Evolutionary conservation across 139 green algal genomes (phyloP).

Genomic region (Nannochloris sp.): DNA sequence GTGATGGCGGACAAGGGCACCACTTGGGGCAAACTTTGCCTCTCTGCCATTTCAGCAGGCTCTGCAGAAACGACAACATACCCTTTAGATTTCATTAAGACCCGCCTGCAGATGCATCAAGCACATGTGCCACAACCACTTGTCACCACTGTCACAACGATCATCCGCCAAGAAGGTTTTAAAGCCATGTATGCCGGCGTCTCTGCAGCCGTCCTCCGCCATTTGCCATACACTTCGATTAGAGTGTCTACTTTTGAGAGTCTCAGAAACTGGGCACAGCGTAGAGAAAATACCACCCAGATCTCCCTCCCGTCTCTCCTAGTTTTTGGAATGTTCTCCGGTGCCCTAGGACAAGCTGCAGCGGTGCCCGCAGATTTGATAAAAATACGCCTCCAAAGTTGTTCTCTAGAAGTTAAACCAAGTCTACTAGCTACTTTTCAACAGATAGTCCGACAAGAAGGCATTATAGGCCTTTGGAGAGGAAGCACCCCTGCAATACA

Average conservation of each 20-base stretch:
- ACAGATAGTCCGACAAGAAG: conserved; percentile 15
- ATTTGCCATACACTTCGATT: conserved; percentile 52
- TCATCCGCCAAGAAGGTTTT: conserved; percentile 31
- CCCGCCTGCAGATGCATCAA: conserved; percentile 48
- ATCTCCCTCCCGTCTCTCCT: conserved; percentile 10
- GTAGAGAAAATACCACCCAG: background rate
- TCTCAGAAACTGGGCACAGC: conserved; percentile 9
- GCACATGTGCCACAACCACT: background rate
- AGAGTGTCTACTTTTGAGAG: conserved; percentile 50
- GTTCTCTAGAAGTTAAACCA: conserved; percentile 10
- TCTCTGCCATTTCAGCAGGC: conserved; percentile 2
- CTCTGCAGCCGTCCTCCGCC: conserved; percentile 38
- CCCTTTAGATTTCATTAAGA: conserved; percentile 55
- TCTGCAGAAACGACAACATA: conserved; percentile 41
- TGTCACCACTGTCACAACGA: conserved; percentile 1
- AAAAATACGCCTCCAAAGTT: conserved; percentile 53
- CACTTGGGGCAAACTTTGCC: too few species aligned
- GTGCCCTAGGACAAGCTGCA: conserved; percentile 50
- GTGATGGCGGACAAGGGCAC: too few species aligned
- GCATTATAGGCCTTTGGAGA: conserved; percentile 47
- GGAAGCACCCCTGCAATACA: conserved; percentile 52
- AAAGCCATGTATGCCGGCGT: conserved; percentile 44
- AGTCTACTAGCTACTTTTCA: conserved; percentile 10
- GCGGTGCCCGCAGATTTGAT: conserved; percentile 59
- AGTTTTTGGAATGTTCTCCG: conserved; percentile 33